Conservation (phyloP, 2,329 filamentous ascomycete genomes). For the Aspergillus eucalypticola region DNA sequence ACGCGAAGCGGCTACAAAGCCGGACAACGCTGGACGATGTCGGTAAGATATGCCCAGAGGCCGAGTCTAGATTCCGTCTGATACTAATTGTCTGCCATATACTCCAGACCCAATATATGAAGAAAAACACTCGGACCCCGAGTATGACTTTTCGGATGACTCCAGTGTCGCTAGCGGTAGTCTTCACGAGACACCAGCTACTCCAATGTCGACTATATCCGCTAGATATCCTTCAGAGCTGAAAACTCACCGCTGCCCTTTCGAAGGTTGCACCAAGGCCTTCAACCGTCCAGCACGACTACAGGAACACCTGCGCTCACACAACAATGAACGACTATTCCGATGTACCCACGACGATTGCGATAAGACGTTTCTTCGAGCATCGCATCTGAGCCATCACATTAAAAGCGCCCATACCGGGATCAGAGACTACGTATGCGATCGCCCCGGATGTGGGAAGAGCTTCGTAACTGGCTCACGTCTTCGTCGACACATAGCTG, state of each 20-base stretch:
- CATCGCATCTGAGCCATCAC: slow-evolving; percentile 84
- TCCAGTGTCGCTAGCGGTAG: slow-evolving; percentile 32
- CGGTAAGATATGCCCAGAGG: slow-evolving; percentile 27
- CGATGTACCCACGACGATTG: slow-evolving; percentile 70
- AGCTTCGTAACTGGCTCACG: slow-evolving; percentile 78
- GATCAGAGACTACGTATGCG: slow-evolving; percentile 69
- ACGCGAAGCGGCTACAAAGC: slow-evolving; percentile 36
- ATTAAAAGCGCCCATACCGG: slow-evolving; percentile 77
- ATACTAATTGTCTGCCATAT: not conserved
- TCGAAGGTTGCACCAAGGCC: slow-evolving; percentile 72
- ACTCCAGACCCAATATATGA: slow-evolving; percentile 36
- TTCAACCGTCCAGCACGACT: slow-evolving; percentile 86
- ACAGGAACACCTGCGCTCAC: slow-evolving; percentile 76
- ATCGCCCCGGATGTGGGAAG: slow-evolving; percentile 72
- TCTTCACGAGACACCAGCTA: slow-evolving; percentile 51
- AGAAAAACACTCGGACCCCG: slow-evolving; percentile 36
- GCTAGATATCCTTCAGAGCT: slow-evolving; percentile 62
- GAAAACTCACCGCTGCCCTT: slow-evolving; percentile 76
- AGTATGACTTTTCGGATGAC: slow-evolving; percentile 33
- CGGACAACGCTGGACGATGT: slow-evolving; percentile 28
- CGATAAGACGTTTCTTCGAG: slow-evolving; percentile 79
- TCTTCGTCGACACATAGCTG: slow-evolving; percentile 73
- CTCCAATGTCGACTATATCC: slow-evolving; percentile 53
- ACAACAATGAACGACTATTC: slow-evolving; percentile 82
- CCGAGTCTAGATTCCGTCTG: not conserved